Conservation (phyloP, 129 eudicot genomes). For the Gnaphalium uliginosum region DNA sequence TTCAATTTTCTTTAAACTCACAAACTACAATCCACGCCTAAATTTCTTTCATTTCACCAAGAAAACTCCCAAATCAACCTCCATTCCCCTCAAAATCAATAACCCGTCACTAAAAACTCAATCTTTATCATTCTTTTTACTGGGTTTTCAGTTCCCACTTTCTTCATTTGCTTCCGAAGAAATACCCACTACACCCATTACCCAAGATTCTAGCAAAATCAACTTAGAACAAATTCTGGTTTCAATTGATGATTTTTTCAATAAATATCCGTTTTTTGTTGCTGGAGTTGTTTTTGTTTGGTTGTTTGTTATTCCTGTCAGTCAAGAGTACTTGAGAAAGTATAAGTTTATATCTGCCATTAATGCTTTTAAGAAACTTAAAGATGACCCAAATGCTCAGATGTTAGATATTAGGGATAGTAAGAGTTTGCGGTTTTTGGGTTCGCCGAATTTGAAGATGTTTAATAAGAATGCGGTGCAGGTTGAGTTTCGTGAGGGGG, state of each 20-base stretch:
- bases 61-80: conserved; percentile 32
- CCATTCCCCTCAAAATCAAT: conserved; percentile 20
- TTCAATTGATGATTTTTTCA: conserved; percentile 76
- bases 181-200: conserved; percentile 20
- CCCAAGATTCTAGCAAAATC: conserved; percentile 55
- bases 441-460: conserved; percentile 75
- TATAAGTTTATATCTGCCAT: conserved; percentile 67
- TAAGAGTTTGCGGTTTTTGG: conserved; percentile 49
- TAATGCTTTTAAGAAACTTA: conserved; percentile 75
- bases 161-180: conserved; percentile 40
- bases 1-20: conserved; percentile 28
- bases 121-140: conserved; percentile 32
- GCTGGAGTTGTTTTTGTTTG: conserved; percentile 74
- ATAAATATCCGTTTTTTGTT: conserved; percentile 77
- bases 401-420: conserved; percentile 81
- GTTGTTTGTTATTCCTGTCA: conserved; percentile 69
- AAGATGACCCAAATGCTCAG: conserved; percentile 68
- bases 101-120: conserved; percentile 8
- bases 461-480: conserved; percentile 57
- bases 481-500: conserved; percentile 59
- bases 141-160: conserved; percentile 45
- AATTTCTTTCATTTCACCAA: conserved; percentile 19
- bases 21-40: conserved; percentile 32
- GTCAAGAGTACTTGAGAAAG: conserved; percentile 57
- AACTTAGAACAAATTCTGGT: conserved; percentile 67